These are phyloP conservation scores for Aspergillus clavatus DNA, from an alignment of 2,329 filamentous ascomycete species.

Conservation along the genomic window DNA sequence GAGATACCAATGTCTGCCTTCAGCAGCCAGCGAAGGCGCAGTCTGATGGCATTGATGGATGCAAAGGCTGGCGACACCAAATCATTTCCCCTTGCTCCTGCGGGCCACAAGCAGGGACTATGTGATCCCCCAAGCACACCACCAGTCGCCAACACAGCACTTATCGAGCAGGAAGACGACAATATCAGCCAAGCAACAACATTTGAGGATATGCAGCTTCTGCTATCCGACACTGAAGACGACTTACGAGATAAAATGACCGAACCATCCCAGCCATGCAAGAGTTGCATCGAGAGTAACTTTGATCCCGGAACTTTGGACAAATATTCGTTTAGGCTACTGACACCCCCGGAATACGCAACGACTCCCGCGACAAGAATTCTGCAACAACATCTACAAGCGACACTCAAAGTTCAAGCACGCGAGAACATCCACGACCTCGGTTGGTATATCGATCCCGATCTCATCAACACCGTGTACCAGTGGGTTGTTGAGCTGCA, in stretches of 20 bases:
- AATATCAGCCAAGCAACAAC: constrained; percentile 47
- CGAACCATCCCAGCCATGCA: constrained; percentile 8
- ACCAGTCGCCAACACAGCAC: too few species aligned
- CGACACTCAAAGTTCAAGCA: constrained; percentile 61
- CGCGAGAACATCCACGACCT: constrained; percentile 58
- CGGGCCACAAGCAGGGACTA: neutral
- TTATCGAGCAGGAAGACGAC: constrained; percentile 36
- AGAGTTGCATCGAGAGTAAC: constrained; percentile 40
- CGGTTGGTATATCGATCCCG: constrained; percentile 75
- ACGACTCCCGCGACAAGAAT: constrained; percentile 56
- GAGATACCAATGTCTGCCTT: constrained; percentile 51
- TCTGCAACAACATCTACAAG: constrained; percentile 61
- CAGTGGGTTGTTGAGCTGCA: constrained; percentile 92
- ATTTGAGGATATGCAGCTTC: constrained; percentile 43
- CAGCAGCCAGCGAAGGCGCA: constrained; percentile 41
- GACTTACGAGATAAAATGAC: constrained; percentile 4
- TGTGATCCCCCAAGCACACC: too few species aligned
- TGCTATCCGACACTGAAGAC: constrained; percentile 27
- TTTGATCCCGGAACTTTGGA: constrained; percentile 67
- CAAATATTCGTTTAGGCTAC: constrained; percentile 55
- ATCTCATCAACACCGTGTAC: constrained; percentile 67
- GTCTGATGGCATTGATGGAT: constrained; percentile 18
- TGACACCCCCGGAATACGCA: constrained; percentile 64
- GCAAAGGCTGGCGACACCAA: constrained; percentile 20
- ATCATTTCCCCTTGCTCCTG: neutral